These are phyloP conservation scores for Cercospora berteroae DNA, from an alignment of 2,329 filamentous ascomycete species.

Conservation along the genomic window DNA sequence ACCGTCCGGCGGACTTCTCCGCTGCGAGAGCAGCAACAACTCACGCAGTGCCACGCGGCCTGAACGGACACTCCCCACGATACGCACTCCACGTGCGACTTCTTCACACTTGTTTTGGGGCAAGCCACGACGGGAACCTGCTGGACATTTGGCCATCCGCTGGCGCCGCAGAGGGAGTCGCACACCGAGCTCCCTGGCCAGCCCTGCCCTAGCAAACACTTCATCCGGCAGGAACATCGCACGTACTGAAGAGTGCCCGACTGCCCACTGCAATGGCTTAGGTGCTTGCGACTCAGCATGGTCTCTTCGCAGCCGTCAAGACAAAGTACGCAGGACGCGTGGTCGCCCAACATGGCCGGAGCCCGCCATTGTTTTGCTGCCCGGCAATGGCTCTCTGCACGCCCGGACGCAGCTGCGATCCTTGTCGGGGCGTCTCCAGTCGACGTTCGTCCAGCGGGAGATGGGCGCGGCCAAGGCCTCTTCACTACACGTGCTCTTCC, in stretches of 20 bases:
- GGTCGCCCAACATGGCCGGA: neutral
- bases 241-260: neutral
- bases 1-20: neutral
- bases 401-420: slow-evolving; percentile 15
- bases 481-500: slow-evolving; percentile 20
- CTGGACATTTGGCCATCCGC: neutral
- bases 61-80: neutral
- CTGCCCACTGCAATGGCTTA: neutral
- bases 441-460: slow-evolving; percentile 17
- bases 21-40: neutral
- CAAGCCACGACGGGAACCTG: neutral
- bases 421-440: slow-evolving; percentile 19
- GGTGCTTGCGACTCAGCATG: neutral
- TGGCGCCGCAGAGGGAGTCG: neutral
- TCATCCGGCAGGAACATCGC: neutral
- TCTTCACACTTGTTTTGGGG: neutral
- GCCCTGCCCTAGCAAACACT: neutral
- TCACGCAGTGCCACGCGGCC: neutral
- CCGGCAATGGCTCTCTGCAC: slow-evolving; percentile 23
- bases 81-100: neutral
- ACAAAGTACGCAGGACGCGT: neutral
- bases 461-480: slow-evolving; percentile 26
- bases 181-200: no score
- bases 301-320: neutral
- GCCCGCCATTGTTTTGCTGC: slow-evolving; percentile 16